Evolutionary conservation across 2,329 filamentous ascomycete genomes (phyloP), one percentile per base, ranked within the genome.

Genomic region (Fusarium sp.): DNA sequence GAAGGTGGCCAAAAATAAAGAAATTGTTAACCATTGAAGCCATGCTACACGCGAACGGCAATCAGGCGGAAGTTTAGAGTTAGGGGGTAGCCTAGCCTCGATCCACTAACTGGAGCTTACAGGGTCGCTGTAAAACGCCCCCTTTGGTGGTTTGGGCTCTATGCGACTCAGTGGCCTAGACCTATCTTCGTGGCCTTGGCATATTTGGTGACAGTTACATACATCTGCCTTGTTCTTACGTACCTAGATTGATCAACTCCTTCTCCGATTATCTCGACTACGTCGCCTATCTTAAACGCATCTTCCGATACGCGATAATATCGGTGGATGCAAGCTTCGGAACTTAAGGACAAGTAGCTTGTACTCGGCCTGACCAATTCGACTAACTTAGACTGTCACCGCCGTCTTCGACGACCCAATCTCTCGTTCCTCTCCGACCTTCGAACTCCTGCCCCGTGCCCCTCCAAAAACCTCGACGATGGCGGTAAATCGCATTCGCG

Each of bases 401-500:
- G 76, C 72, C 60, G 61, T 61, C 66, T 58, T 58, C 31, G 42
- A 58, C 41, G 31, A 63, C 55, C 27, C 60, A 29, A 71, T 54
- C 42, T 44, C 59, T 49, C 66, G 25, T 69, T 46, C 23, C 45
- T 63, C 49, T 59, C 48, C 48, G 44, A 49, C 33, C 60, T 58
- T 39, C 37, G 23, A 64, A 42, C 52, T 57, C 54, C 51, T 49
- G 38, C 60, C 61, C 69, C 62, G 62, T 76, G 54, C 70, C 78
- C 74, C 75, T 75, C 78, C 77, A 75, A 65, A 58, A 63, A 60
- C 73, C 71, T 73, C 70, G 69, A 85, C 80, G 78, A 97, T 97
- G 94, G 95, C 96, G 80, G 95, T 98, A 82, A 98, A 96, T 86
- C 93, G 95, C 83, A 96, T 99, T 83, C 91, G 93, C 82, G 95